A percentile compares a stretch with the other conserved stretches of the same genome.
Conservation (phyloP, 257 asterid species). For the Ocimum tenuiflorum region DNA sequence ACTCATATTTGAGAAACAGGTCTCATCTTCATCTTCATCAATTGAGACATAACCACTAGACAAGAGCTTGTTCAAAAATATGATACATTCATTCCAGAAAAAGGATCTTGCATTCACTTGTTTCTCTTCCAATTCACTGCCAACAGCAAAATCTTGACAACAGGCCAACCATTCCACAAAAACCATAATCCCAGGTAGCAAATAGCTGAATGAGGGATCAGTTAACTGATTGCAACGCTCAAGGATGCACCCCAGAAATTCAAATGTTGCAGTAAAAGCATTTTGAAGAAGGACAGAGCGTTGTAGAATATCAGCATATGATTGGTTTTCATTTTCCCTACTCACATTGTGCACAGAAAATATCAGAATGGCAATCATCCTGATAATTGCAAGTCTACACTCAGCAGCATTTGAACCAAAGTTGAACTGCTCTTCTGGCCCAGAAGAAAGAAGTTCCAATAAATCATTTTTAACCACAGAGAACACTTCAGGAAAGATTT, state of each 20-base stretch:
- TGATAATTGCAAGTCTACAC: slow-evolving; percentile 57
- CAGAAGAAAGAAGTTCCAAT: slow-evolving; percentile 66
- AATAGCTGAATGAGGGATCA: slow-evolving; percentile 68
- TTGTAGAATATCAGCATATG: slow-evolving; percentile 87
- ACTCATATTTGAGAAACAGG: slow-evolving; percentile 77
- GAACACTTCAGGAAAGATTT: slow-evolving; percentile 72
- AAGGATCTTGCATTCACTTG: slow-evolving; percentile 54
- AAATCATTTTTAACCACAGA: slow-evolving; percentile 58
- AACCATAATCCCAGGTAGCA: slow-evolving; percentile 83
- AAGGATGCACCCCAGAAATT: slow-evolving; percentile 66
- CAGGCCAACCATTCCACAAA: slow-evolving; percentile 93
- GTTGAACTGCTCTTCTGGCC: slow-evolving; percentile 53
- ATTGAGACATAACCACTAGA: slow-evolving; percentile 43
- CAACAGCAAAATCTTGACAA: slow-evolving; percentile 64
- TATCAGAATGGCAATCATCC: slow-evolving; percentile 70
- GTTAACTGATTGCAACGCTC: slow-evolving; percentile 69
- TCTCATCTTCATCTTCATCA: slow-evolving; percentile 67
- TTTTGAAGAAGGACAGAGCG: slow-evolving; percentile 83
- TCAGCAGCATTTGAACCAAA: slow-evolving; percentile 67
- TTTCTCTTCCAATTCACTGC: slow-evolving; percentile 69
- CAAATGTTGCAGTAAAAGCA: slow-evolving; percentile 72
- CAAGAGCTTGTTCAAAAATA: slow-evolving; percentile 64
- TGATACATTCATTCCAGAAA: slow-evolving; percentile 67
- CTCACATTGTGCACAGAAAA: slow-evolving; percentile 78
- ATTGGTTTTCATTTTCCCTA: slow-evolving; percentile 69